Conservation (phyloP, 345 rosid genomes). For the Arabis hirsuta region DNA sequence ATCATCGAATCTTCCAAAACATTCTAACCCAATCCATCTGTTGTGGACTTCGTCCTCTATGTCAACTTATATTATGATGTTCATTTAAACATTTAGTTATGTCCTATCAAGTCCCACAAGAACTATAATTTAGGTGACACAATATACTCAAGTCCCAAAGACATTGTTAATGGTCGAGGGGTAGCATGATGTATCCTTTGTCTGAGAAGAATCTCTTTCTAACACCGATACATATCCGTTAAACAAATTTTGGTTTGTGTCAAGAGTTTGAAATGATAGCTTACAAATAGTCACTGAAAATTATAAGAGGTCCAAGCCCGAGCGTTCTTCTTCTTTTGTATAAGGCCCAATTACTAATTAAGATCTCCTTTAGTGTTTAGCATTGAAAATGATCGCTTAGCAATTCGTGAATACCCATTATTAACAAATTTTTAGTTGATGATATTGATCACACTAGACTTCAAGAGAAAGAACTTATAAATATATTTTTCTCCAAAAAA, state of each 20-base stretch:
- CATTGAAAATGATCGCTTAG: no score
- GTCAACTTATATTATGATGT: conserved; percentile 18
- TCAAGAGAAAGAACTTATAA: no score
- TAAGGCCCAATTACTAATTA: neutral
- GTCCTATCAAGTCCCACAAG: conserved; percentile 34
- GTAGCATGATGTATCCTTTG: conserved; percentile 24
- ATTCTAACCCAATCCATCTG: conserved; percentile 29
- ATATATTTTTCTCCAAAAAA: no score
- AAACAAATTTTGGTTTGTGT: neutral
- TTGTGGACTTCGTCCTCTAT: conserved; percentile 23
- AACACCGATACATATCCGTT: neutral
- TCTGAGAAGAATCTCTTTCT: conserved; percentile 17
- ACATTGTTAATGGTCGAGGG: conserved; percentile 31
- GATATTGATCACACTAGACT: no score
- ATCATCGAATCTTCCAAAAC: conserved; percentile 29
- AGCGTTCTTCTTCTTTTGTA: neutral
- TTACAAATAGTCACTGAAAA: no score
- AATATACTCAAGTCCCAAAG: conserved; percentile 13
- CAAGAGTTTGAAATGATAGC: neutral
- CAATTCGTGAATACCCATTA: no score
- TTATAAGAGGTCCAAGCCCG: neutral
- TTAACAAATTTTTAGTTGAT: no score
- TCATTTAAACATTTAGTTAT: conserved; percentile 23
- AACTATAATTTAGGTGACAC: conserved; percentile 10
- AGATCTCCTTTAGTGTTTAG: no score